These are phyloP conservation scores for Hypoxylon intermedium DNA, from an alignment of 495 filamentous ascomycete species.

Conservation along the genomic window DNA sequence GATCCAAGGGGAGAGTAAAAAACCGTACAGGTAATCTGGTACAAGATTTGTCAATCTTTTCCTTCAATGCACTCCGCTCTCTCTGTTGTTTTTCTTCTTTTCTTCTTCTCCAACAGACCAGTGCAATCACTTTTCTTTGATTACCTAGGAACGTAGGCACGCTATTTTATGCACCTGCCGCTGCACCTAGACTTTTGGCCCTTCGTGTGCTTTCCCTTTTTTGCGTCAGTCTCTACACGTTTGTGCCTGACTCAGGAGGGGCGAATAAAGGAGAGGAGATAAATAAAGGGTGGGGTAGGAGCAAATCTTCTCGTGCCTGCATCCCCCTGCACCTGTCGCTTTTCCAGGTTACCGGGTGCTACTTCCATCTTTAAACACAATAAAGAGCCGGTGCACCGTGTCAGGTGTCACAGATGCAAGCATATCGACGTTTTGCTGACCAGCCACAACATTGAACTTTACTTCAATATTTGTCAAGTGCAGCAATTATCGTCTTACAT, in stretches of 20 bases:
- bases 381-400: too few relatives aligned
- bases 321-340: background rate
- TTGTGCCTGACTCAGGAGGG: conserved; percentile 28
- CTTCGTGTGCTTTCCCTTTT: conserved; percentile 1
- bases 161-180: background rate
- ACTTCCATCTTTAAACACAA: background rate
- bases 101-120: too few relatives aligned
- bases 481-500: conserved; percentile 28
- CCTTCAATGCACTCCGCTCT: conserved; percentile 4
- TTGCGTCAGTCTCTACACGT: conserved; percentile 7
- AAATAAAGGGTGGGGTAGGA: conserved; percentile 6
- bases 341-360: conserved; percentile 3
- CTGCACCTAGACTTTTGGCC: conserved; percentile 7
- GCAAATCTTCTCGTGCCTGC: background rate
- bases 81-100: too few relatives aligned
- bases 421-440: conserved; percentile 1
- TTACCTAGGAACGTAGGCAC: too few relatives aligned
- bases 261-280: conserved; percentile 20
- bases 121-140: too few relatives aligned
- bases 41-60: conserved; percentile 10
- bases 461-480: background rate
- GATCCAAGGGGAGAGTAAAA: too few relatives aligned
- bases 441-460: conserved; percentile 24
- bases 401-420: background rate
- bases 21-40: conserved; percentile 1